Evolutionary conservation across 257 asterid species (phyloP).

Genomic region (Solanum gracilifrons): DNA sequence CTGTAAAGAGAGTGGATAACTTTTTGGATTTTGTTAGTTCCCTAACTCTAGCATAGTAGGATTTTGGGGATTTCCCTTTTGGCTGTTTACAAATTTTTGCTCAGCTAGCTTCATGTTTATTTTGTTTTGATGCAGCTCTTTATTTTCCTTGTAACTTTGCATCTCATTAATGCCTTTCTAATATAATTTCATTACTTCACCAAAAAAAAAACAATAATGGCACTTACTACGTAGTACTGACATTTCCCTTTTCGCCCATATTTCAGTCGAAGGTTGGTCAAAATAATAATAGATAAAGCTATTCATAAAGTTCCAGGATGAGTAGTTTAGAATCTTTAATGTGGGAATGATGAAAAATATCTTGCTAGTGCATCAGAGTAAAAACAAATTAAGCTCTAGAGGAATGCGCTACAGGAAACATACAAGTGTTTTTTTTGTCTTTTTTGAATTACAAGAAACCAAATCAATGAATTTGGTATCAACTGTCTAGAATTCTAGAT

Average conservation of each 20-base stretch:
- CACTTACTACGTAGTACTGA: neutral
- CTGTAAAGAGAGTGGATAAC: neutral
- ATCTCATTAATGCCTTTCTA: neutral
- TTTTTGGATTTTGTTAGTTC: neutral
- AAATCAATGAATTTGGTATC: neutral
- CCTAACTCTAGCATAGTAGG: neutral
- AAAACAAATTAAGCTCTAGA: neutral
- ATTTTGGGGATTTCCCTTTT: neutral
- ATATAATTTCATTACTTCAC: neutral
- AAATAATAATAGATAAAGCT: neutral
- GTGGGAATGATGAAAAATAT: neutral
- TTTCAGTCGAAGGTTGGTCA: neutral
- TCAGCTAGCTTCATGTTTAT: neutral
- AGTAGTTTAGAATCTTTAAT: neutral
- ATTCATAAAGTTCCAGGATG: neutral
- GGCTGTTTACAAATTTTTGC: neutral
- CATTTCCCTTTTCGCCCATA: neutral
- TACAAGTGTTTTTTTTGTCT: neutral
- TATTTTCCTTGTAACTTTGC: neutral
- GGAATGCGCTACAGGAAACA: neutral
- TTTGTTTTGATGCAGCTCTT: neutral
- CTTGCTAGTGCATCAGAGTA: neutral
- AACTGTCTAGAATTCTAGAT: neutral
- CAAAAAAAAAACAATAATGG: neutral
- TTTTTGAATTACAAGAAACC: neutral